A percentile compares a stretch with the other conserved stretches of the same genome.
These are phyloP conservation scores for Mycena indigotica DNA, from an alignment of 768 basidiomycete species.

Conservation along the genomic window DNA sequence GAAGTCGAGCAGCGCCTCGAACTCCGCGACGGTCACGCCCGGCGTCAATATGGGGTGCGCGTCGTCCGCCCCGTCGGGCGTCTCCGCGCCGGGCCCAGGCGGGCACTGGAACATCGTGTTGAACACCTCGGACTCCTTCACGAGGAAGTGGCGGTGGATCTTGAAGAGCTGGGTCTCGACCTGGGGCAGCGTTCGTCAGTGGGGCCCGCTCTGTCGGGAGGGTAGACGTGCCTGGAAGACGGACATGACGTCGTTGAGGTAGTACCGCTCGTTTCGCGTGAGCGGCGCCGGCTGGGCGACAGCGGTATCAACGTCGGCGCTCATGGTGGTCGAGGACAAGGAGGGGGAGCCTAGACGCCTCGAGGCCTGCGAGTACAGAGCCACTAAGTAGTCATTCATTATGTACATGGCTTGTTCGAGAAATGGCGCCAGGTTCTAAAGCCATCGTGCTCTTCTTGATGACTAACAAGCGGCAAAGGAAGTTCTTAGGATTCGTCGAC, in stretches of 20 bases:
- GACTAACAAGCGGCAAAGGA: too few relatives aligned
- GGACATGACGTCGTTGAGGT: constrained; percentile 23
- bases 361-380: too few relatives aligned
- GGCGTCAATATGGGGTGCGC: constrained; percentile 36
- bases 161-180: constrained; percentile 40
- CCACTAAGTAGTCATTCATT: too few relatives aligned
- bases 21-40: constrained; percentile 35
- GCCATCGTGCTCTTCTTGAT: too few relatives aligned
- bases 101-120: constrained; percentile 38
- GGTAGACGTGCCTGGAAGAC: constrained; percentile 23
- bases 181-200: constrained; percentile 23
- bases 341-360: too few relatives aligned
- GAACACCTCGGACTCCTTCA: constrained; percentile 42
- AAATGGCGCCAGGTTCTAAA: too few relatives aligned
- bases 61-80: constrained; percentile 36
- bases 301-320: too few relatives aligned
- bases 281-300: too few relatives aligned
- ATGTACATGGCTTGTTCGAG: too few relatives aligned
- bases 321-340: too few relatives aligned
- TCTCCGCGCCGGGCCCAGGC: constrained; percentile 15
- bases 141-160: constrained; percentile 43
- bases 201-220: background rate
- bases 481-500: too few relatives aligned
- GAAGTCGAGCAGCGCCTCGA: constrained; percentile 41
- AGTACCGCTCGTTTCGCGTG: constrained; percentile 21